Base-by-base conservation (phyloP, 805 yeast genomes). In the Phaffomyces opuntiae region DNA sequence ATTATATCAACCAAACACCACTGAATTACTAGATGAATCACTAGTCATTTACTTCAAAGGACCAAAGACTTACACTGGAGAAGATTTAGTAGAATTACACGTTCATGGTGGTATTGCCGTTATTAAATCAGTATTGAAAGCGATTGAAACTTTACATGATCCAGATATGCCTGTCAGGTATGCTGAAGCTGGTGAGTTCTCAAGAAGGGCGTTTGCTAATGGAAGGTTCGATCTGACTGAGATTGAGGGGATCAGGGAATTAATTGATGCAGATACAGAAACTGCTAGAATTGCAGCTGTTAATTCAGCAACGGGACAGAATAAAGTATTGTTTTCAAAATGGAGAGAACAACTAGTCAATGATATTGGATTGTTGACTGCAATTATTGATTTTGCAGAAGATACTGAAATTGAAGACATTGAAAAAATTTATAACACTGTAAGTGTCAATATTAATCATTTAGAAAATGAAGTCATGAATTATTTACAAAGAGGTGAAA, bases 251-350 rank as follows among this genome's bases (percentile, higher is more conserved):
- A 80, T 93, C 9, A 73, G 89, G 44, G 95, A 86, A 40, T 66
- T 90, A 59, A 87, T 93, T 36, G 90, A 90, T 54, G 96, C 98
- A 0, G 97, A 93, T 57, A 93, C 99, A 0, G 98, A 91, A 61
- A 65, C 79, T 7, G 96, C 93, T 58, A 74, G 98, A 46, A 62
- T 76, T 1, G 80, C 91, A 5, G 90, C 95, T 0, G 64, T 89
- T 14, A 68, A 74, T 3, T 80, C 91, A 26, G 80, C 91, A 52
- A 75, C 79, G 8, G 97, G 98, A 1, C 66, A 73, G 31, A 80
- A 82, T 38, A 78, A 74, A 46, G 50, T 56, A 4, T 52, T 76
- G 27, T 87, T 87, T 57, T 57, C 61, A 8, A 29, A 57, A 1
- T 90, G 98, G 97, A 72, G 96, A 55, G 57, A 70, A 7, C 64